These are phyloP conservation scores for Trichophyton simii DNA, from an alignment of 2,329 filamentous ascomycete genomes.

Conservation along the genomic window DNA sequence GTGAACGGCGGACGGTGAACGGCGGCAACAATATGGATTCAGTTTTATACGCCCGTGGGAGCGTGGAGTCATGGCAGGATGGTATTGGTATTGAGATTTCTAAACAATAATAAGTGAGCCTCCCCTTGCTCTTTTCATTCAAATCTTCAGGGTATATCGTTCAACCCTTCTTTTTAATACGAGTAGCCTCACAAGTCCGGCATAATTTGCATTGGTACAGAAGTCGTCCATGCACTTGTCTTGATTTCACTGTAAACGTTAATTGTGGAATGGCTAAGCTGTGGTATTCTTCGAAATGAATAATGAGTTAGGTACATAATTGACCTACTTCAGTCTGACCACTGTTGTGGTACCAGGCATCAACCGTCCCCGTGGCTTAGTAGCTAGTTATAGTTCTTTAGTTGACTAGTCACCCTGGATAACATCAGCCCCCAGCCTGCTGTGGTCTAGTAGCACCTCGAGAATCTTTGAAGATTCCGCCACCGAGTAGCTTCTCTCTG, in stretches of 20 bases:
- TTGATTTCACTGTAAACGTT: too few relatives aligned
- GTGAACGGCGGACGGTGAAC: neutral
- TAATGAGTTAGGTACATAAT: too few relatives aligned
- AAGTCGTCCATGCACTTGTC: neutral
- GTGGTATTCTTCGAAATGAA: too few relatives aligned
- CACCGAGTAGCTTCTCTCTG: conserved; percentile 35
- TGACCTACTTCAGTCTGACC: too few relatives aligned
- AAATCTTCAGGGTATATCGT: neutral
- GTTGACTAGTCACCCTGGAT: neutral
- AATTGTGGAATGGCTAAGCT: too few relatives aligned
- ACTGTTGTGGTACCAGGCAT: too few relatives aligned
- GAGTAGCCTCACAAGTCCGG: too few relatives aligned
- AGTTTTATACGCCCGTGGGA: neutral
- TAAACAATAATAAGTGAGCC: neutral
- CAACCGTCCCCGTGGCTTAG: too few relatives aligned
- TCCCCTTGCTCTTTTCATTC: neutral
- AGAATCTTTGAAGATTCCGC: neutral
- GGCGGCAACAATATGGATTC: neutral
- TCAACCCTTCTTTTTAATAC: neutral
- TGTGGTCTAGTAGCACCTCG: neutral
- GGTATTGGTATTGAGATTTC: neutral
- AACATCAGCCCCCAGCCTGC: neutral
- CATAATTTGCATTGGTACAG: neutral
- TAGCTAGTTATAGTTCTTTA: too few relatives aligned
- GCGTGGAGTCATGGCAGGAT: conserved; percentile 5